Evolutionary conservation across 2,329 filamentous ascomycete species (phyloP), one percentile per base, ranked within the genome.

Genomic region (Venturia asperata): DNA sequence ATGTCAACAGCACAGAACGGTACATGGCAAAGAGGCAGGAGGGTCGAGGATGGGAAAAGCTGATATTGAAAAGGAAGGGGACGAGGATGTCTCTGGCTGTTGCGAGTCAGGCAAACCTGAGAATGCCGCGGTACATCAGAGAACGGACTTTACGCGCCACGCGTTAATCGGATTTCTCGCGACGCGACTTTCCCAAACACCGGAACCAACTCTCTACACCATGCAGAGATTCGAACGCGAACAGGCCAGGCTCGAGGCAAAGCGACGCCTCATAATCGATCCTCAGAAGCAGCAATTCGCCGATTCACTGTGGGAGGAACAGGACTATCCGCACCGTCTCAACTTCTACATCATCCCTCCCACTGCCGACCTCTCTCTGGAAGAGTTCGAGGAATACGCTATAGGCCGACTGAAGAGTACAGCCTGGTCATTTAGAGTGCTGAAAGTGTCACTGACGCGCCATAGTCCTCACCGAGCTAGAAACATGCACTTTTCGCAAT

Each of bases 371-470:
- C 94, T 99, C 70, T 96, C 91, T 0, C 86, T 99, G 52, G 94
- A 99, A 74, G 88, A 99, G 74, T 99, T 99, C 72, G 94, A 99
- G 75, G 92, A 96, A 83, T 99, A 94, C 94, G 94, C 92, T 13
- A 97, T 99, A 72, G 90, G 96, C 72, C 83, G 94, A 66, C 77
- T 99, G 69, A 88, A 91, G 78, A 85, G 91, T 91, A 79, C 65
- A 79, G 64, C 6, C 43, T 56, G 56, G 4, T 41, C 37, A 6
- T 10, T 3, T 10, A 49, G 19, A 37, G 5, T 64, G 15, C 39
- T 60, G 19, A 66, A 71, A 60, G 70, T 17, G 24, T 19, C 55
- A 17, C 56, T 70, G 37, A 69, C 41, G 7, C n/a, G 56, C 13
- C 62, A 72, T 66, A 91, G 90, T 95, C 62, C 87, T 95, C 67